Base-by-base conservation (phyloP, 768 basidiomycete species). In the Suillus decipiens region DNA sequence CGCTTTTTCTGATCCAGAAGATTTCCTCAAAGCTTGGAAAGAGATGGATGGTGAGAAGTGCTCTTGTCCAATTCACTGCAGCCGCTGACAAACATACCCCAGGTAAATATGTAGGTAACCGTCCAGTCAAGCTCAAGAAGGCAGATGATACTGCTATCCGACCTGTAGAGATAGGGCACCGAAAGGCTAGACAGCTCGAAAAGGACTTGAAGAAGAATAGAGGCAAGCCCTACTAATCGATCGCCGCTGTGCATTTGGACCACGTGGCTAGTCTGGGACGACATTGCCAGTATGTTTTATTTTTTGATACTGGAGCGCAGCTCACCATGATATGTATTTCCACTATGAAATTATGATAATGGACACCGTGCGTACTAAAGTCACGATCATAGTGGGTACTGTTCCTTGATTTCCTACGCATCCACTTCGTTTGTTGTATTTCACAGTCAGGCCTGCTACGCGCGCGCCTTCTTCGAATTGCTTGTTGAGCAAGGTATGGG, bases 11-110 rank as follows among this genome's bases (percentile, higher is more conserved):
- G 97, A 99, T 72, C 97, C 97, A 0, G 97, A 99, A 77, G 97
- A 99, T 74, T 98, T 99, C 76, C 75, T 99, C 62, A 96, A 88
- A 73, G 96, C 96, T 19, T 99, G 96, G 96, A 98, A 98, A 74
- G 96, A 99, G 76, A 99, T 97, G 96, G 95, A 98, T 75, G 96
- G 96, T 93, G 68, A 41, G 90, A 73, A 1, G 48, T 45, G 3
- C 58, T 37, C 1, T 59, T 34, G 56, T 14, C 19, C 41, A 39
- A 36, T 36, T 60, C 61, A 11, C 51, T 5, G 14, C 2, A 33
- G 28, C 34, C 39, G 10, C 17, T 56, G 51, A 33, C 59, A 39
- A 34, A 43, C 59, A 58, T 17, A 68, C 42, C 70, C 56, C 37
- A 45, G 96, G 96, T 66, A 99, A 99, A 81, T 99, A 99, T 76